Evolutionary conservation across 768 basidiomycete genomes (phyloP).

Genomic region (Termitomyces sp.): DNA sequence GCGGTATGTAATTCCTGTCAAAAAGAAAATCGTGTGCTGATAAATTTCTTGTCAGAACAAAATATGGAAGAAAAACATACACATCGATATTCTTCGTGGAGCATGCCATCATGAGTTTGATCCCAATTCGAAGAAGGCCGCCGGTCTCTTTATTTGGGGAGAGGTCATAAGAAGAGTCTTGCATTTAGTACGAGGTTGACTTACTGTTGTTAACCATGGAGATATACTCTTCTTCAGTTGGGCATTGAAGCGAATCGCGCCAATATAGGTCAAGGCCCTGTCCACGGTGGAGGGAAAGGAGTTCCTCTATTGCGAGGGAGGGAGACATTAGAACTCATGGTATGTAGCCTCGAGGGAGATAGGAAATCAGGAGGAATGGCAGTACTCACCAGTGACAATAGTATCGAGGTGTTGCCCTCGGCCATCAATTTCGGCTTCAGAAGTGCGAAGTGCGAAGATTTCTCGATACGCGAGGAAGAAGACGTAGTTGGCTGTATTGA

Average conservation of each 20-base stretch:
- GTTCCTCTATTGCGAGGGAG: constrained; percentile 36
- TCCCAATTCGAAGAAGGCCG: constrained; percentile 86
- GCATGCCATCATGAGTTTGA: constrained; percentile 97
- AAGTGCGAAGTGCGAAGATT: constrained; percentile 50
- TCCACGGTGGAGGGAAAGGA: constrained; percentile 85
- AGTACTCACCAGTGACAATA: constrained; percentile 68
- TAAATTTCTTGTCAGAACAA: background rate
- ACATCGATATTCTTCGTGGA: constrained; percentile 53
- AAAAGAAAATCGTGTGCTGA: background rate
- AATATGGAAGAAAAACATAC: constrained; percentile 33
- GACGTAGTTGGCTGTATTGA: constrained; percentile 95
- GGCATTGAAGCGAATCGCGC: constrained; percentile 88
- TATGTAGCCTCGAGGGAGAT: background rate
- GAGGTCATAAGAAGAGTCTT: background rate
- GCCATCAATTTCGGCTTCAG: constrained; percentile 4
- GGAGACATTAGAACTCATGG: background rate
- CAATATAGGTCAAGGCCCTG: constrained; percentile 94
- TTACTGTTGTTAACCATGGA: constrained; percentile 95
- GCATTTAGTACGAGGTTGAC: constrained; percentile 1
- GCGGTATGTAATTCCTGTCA: background rate
- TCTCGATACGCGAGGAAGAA: constrained; percentile 93
- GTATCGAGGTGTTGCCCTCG: constrained; percentile 26
- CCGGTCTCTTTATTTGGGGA: constrained; percentile 68
- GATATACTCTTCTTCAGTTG: constrained; percentile 92
- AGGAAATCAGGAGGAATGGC: background rate